Base-by-base conservation (phyloP, 106 monocot species). In the Dendrobium nobile region DNA sequence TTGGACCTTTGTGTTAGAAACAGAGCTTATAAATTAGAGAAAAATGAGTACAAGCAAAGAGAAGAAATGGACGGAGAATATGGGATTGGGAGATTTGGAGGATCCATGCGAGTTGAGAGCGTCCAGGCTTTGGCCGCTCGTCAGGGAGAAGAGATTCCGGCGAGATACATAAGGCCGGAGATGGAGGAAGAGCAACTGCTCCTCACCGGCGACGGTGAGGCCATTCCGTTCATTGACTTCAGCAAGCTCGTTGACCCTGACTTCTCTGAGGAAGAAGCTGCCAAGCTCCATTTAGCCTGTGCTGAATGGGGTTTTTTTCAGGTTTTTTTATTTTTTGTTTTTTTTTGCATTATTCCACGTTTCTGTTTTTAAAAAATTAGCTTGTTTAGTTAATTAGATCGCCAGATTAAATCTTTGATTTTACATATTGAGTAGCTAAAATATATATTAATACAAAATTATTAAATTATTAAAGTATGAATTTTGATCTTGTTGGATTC, bases 281-380 rank as follows among this genome's bases (percentile, higher is more conserved):
- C 81, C 16, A 91, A 80, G 82, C 88, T 86, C 9, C 61, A 86
- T 17, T 47, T 37, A 0, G 86, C 90, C n/a, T 91, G 87, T 41
- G 82, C 6, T 90, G 45, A 45, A 6, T 45, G 87, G 90, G 85
- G 90, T 6, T 90, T 90, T 83, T 90, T 90, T 61, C 90, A 90
- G 81, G 90, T 87, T 8, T 45, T 45, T 44, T 44, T 67, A 67
- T 16, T 16, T 27, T 67, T 67, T 9, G 0, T 45, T 45, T 45
- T 44, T 44, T 44, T 45, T 45, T 45, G 6, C 4, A 45, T 9
- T 9, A 0, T 37, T 37, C 37, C 3, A 37, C 0, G 37, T 3
- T 45, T 45, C 6, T 9, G 45, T 45, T 45, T 7, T 45, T 7
- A 9, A 45, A 45, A 45, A 45, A 45, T 37, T 3, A 37, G 37